A percentile compares a stretch with the other conserved stretches of the same genome.
These are phyloP conservation scores for Acanthamoeba royreba DNA, from an alignment of 208 protist genomes.

Conservation along the genomic window DNA sequence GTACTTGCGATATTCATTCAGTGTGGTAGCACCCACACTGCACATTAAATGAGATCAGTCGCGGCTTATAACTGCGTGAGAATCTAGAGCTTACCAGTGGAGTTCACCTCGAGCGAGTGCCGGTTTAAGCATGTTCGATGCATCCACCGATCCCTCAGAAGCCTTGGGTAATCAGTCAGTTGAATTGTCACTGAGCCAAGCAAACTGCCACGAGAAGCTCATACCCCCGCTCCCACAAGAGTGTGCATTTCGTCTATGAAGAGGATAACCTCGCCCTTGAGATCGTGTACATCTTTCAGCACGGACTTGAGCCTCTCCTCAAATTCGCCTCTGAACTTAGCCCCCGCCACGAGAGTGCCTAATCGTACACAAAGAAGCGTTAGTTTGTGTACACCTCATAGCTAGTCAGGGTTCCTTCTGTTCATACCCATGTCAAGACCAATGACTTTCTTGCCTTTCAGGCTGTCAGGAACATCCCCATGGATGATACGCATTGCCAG, in stretches of 20 bases:
- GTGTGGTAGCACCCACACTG: slow-evolving; percentile 95
- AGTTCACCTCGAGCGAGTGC: slow-evolving; percentile 95
- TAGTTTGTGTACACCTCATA: no score
- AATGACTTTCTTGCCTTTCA: slow-evolving; percentile 79
- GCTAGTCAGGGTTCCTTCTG: no score
- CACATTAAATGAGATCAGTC: background rate
- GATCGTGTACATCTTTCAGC: slow-evolving; percentile 96
- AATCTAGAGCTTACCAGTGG: slow-evolving; percentile 53
- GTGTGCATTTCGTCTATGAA: slow-evolving; percentile 99
- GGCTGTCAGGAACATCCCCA: slow-evolving; percentile 88
- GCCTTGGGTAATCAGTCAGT: background rate
- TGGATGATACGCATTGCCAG: slow-evolving; percentile 90
- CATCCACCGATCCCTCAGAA: slow-evolving; percentile 77
- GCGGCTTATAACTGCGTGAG: background rate
- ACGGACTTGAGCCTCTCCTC: slow-evolving; percentile 99
- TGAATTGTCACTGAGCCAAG: background rate
- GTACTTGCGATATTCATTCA: slow-evolving; percentile 96
- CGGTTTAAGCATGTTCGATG: slow-evolving; percentile 97
- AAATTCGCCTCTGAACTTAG: slow-evolving; percentile 99
- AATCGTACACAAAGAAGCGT: background rate
- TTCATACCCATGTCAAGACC: slow-evolving; percentile 97
- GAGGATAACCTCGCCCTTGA: slow-evolving; percentile 92
- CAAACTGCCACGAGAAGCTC: background rate
- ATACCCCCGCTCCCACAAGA: slow-evolving; percentile 92
- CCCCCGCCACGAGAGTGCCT: slow-evolving; percentile 94